Evolutionary conservation across 352 stramenopile species (phyloP), one percentile per base, ranked within the genome.

Genomic region (Thraustotheca clavata): DNA sequence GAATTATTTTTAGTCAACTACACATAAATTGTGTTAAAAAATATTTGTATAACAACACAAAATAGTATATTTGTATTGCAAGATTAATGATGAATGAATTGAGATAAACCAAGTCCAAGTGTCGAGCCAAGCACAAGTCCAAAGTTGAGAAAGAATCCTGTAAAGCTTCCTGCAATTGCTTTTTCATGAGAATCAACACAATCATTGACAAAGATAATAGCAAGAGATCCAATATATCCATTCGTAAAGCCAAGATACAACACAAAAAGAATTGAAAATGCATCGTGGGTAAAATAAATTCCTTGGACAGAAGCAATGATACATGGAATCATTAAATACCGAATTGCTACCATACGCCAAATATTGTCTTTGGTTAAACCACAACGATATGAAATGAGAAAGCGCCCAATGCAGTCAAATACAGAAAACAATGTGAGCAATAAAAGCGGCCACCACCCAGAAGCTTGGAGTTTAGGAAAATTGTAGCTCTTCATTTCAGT

Each of bases 401-500:
- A 88, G 57, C 83, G 79, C 11, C 83, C 83, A 8, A 78, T 34
- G 57, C 80, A 89, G 69, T 92, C 83, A 20, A 70, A 82, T 40
- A 88, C 59, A 0, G 83, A 85, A 57, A 91, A 94, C 20, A 90
- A 63, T 31, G 83, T 91, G 34, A 94, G 74, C 33, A 91, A 63
- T 32, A 94, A 83, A 12, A 91, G 70, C 49, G 82, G 84, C 82
- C 85, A 94, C 85, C 85, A 94, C 20, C 80, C 76, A 49, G 69
- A 88, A 11, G 68, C 71, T 67, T 91, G 72, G 16, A 94, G 73
- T 4, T 61, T 73, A 33, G 80, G 82, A 39, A 91, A 86, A 70
- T 84, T 89, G 70, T 83, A 86, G 69, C 79, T 83, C 68, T 80
- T 76, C 69, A 94, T 89, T 65, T 91, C 84, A 7, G 84, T 94